These are phyloP conservation scores for Colletotrichum camelliae DNA, from an alignment of 2,329 filamentous ascomycete species.

Conservation along the genomic window DNA sequence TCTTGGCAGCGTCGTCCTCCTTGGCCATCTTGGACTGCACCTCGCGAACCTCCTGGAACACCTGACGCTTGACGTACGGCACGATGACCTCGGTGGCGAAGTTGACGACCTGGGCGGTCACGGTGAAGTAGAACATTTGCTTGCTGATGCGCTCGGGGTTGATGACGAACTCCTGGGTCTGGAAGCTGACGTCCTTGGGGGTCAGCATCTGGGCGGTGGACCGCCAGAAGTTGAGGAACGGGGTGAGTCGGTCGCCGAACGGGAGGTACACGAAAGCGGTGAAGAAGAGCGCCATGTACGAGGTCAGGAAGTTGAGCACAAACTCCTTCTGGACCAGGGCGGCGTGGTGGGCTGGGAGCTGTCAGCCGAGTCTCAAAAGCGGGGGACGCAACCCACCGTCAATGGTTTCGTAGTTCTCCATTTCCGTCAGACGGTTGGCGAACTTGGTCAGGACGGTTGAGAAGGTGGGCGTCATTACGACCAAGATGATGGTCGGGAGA, in stretches of 20 bases:
- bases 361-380: conserved; percentile 10
- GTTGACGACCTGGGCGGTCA: conserved; percentile 91
- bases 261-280: conserved; percentile 95
- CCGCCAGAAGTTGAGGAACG: conserved; percentile 84
- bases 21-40: conserved; percentile 66
- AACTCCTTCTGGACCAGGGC: conserved; percentile 93
- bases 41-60: conserved; percentile 79
- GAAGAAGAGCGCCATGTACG: conserved; percentile 89
- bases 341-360: conserved; percentile 70
- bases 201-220: conserved; percentile 77
- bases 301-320: conserved; percentile 95
- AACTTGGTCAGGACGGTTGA: conserved; percentile 76
- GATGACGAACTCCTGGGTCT: conserved; percentile 74
- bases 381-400: conserved; percentile 53
- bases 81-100: conserved; percentile 85
- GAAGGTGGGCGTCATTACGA: conserved; percentile 79
- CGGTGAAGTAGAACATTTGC: conserved; percentile 95
- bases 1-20: conserved; percentile 50
- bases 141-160: conserved; percentile 84
- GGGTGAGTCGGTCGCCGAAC: conserved; percentile 83
- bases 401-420: conserved; percentile 91
- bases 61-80: conserved; percentile 81
- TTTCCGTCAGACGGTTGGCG: conserved; percentile 78
- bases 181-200: conserved; percentile 74
- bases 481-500: conserved; percentile 87